These are phyloP conservation scores for Rhodotorula paludigena DNA, from an alignment of 768 basidiomycete species.

Conservation along the genomic window DNA sequence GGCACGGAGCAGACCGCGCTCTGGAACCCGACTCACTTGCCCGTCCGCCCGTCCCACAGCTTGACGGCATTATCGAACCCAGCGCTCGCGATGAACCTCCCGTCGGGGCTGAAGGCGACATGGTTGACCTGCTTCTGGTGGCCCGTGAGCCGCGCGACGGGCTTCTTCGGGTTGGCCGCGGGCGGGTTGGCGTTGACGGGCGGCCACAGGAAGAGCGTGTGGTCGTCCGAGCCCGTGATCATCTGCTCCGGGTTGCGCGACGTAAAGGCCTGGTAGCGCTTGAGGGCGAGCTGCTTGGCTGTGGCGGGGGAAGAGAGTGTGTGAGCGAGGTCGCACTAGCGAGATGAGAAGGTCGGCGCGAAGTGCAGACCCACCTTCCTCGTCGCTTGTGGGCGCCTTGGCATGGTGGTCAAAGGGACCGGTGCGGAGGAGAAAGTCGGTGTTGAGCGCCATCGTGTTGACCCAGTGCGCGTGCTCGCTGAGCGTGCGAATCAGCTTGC, in stretches of 20 bases:
- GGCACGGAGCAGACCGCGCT: too few relatives aligned
- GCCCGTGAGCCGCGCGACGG: slow-evolving; percentile 74
- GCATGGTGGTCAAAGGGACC: slow-evolving; percentile 88
- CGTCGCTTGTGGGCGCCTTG: slow-evolving; percentile 70
- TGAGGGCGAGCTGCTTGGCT: slow-evolving; percentile 72
- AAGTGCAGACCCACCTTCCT: slow-evolving; percentile 59
- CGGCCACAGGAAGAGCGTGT: slow-evolving; percentile 95
- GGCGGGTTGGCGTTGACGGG: slow-evolving; percentile 50
- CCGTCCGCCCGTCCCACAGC: slow-evolving; percentile 72
- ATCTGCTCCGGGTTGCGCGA: slow-evolving; percentile 66
- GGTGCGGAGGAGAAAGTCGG: slow-evolving; percentile 88
- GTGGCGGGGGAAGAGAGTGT: background rate
- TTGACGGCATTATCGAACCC: slow-evolving; percentile 87
- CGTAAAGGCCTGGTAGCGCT: slow-evolving; percentile 60
- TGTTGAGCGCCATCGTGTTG: slow-evolving; percentile 89
- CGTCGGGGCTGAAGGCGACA: slow-evolving; percentile 91
- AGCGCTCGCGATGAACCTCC: slow-evolving; percentile 81
- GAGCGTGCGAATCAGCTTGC: slow-evolving; percentile 72
- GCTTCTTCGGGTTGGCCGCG: slow-evolving; percentile 60
- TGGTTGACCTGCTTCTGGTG: slow-evolving; percentile 93
- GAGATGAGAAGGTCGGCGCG: background rate
- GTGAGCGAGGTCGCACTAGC: background rate
- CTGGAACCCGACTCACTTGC: slow-evolving; percentile 48
- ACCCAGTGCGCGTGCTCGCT: slow-evolving; percentile 99
- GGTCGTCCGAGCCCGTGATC: slow-evolving; percentile 95